Base-by-base conservation (phyloP, 306 rosid genomes). In the Rubus idaeus region DNA sequence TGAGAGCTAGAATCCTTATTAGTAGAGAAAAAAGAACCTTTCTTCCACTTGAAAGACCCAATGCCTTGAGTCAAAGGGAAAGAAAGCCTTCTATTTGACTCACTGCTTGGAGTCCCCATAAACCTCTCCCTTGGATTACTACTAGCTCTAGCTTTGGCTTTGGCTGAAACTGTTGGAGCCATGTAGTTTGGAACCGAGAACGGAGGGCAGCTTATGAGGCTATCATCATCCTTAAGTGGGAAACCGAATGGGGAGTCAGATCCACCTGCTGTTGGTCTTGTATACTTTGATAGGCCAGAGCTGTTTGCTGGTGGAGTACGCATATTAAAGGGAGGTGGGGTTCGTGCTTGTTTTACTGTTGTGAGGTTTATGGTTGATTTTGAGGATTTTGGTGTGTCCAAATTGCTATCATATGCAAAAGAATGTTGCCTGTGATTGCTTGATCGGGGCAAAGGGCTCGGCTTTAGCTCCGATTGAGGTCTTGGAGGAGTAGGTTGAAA, bases 151-250 rank as follows among this genome's bases (percentile, higher is more conserved):
- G 76, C 88, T 82, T 89, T 92, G 65, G 99, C 98, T 77, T 80
- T 84, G 37, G 99, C 94, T 20, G 99, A 92, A 71, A 77, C 84
- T 0, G 99, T 96, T 14, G 98, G 89, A 73, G 79, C 79, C 99
- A 92, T 96, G 89, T 96, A 96, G 78, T 40, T 90, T 52, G 99
- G 99, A 70, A 83, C 98, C 0, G 98, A 89, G 78, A 96, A 96
- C 1, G 98, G 97, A 0, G 99, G 99, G 84, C 99, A 96, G 79
- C 99, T 96, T 70, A 78, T 85, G 75, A 96, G 94, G 77, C 99
- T 96, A 4, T 89, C 98, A 55, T 91, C 96, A 64, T 96, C 99
- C 76, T 80, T 92, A 3, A 87, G 49, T 5, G 89, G 84, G 68
- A 89, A 46, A 30, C 85, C 96, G 40, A 86, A 95, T 53, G 96